Evolutionary conservation across 305 asterid species (phyloP).

Genomic region (Fraxinus paxiana): DNA sequence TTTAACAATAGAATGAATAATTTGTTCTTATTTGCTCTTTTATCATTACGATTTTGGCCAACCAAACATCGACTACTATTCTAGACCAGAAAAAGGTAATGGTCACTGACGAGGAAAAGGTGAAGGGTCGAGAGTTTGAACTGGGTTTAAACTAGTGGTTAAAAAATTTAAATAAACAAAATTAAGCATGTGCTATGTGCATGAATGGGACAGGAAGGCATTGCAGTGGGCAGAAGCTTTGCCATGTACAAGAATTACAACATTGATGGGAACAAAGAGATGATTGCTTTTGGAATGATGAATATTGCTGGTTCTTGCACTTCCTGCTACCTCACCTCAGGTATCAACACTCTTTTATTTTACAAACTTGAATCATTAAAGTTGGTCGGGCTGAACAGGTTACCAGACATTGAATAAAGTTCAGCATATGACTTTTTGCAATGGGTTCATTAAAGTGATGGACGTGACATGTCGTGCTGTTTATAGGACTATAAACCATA

Average conservation of each 20-base stretch:
- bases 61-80: not conserved
- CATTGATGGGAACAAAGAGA: constrained; percentile 30
- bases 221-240: constrained; percentile 29
- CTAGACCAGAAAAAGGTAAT: not conserved
- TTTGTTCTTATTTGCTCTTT: not conserved
- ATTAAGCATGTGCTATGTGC: not conserved
- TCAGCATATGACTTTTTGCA: not conserved
- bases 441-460: not conserved
- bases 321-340: constrained; percentile 29
- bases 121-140: not conserved
- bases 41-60: not conserved
- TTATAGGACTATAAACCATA: not conserved
- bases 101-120: not conserved
- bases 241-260: constrained; percentile 25
- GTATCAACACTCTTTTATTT: not conserved
- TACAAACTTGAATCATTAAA: not conserved
- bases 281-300: constrained; percentile 27
- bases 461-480: not conserved
- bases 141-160: not conserved
- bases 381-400: not conserved
- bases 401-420: not conserved
- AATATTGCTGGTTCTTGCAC: constrained; percentile 28
- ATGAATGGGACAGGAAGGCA: constrained; percentile 21
- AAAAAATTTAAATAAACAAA: not conserved
- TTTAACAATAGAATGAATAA: not conserved